Evolutionary conservation across 257 asterid genomes (phyloP), one percentile per base, ranked within the genome.

Genomic region (Paraleonurus japonicus): DNA sequence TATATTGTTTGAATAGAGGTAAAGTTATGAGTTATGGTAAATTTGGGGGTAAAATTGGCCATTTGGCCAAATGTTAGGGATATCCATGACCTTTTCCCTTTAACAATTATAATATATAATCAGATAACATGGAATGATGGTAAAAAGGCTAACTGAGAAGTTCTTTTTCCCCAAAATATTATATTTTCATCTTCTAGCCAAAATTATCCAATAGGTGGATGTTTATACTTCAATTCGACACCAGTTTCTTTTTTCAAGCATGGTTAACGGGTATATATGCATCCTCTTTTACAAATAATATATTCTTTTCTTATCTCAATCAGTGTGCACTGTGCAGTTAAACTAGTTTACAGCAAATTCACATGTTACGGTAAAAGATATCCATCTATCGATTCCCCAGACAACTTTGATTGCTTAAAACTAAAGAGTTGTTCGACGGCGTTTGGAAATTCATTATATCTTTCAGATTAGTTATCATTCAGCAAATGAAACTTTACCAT

Each of bases 381-480:
- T 1, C 17, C 22, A 4, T 22, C 9, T 33, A 57, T 35, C 33
- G 26, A 58, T 32, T 41, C 41, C 13, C 50, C 58, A 5, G 45
- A 30, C 55, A 69, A 75, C 23, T 57, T 57, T 16, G 45, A 26
- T 10, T 19, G 62, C 58, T 28, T 9, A 53, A 66, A 2, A 50
- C 5, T n/a, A 39, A 60, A 32, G 9, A 48, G 32, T 13, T 58
- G 33, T 28, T 17, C 12, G 45, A 7, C 26, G n/a, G 78, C 67
- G 15, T 41, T 62, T 33, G 32, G 61, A 24, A 72, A 59, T 33
- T 16, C 60, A 54, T 50, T 13, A n/a, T 33, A 67, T 65, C 63
- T 37, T 39, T 23, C 28, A 61, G 30, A 65, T 39, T 60, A 17
- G 67, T 10, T 19, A 19, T 10, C 53, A 15, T 59, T 60, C 17